Percentiles rank a stretch among this genome's conserved stretches.
These are phyloP conservation scores for Syzygium oleosum DNA, from an alignment of 345 rosid genomes.

Conservation along the genomic window DNA sequence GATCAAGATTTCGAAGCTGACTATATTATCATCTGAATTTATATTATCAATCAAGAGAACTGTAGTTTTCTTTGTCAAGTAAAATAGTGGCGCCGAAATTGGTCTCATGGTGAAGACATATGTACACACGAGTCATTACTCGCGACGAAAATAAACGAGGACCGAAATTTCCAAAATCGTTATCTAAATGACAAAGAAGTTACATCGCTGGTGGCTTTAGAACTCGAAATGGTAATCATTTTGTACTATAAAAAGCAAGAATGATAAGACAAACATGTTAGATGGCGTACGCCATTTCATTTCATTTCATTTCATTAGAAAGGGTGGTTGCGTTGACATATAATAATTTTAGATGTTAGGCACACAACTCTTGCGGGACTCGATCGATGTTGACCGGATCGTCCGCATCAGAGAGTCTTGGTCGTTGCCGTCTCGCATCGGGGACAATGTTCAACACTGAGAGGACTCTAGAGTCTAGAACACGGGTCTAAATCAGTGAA, in stretches of 20 bases:
- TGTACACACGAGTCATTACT: neutral
- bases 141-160: neutral
- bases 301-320: neutral
- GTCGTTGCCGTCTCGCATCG: neutral
- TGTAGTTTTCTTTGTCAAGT: neutral
- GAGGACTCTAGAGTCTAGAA: neutral
- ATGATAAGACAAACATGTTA: neutral
- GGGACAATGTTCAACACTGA: neutral
- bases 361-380: neutral
- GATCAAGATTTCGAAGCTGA: neutral
- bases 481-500: neutral
- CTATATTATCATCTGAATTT: neutral
- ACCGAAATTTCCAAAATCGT: neutral
- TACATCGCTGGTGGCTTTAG: neutral
- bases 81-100: rapidly evolving
- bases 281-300: neutral
- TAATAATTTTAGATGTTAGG: neutral
- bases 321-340: rapidly evolving
- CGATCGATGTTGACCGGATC: neutral
- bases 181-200: neutral
- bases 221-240: neutral
- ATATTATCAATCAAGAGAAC: neutral
- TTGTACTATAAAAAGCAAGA: neutral
- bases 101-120: rapidly evolving
- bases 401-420: neutral